These are phyloP conservation scores for Geranium brycei DNA, from an alignment of 345 rosid genomes.

Conservation along the genomic window DNA sequence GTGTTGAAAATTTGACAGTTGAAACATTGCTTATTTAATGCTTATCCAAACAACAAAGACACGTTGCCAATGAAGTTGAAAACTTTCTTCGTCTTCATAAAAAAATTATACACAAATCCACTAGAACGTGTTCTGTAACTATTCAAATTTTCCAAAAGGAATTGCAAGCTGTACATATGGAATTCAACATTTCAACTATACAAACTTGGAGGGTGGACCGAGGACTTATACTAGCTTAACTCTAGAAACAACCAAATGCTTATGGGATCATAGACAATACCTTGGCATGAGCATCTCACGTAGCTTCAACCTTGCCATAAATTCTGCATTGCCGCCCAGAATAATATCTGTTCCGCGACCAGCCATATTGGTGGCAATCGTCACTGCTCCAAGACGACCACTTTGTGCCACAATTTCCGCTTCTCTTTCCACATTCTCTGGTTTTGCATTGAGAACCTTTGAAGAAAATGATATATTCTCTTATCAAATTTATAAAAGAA, in stretches of 20 bases:
- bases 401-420: conserved; percentile 99
- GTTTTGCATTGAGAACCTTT: conserved; percentile 96
- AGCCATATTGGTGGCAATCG: conserved; percentile 98
- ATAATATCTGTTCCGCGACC: conserved; percentile 99
- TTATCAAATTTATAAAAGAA: neutral
- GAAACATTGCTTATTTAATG: neutral
- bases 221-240: neutral
- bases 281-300: conserved; percentile 98
- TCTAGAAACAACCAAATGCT: conserved; percentile 4
- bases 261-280: conserved; percentile 23
- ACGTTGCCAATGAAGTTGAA: too few relatives aligned
- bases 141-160: neutral
- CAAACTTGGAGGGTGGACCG: neutral
- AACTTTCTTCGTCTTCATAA: too few relatives aligned
- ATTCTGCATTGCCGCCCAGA: conserved; percentile 95
- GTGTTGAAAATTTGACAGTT: neutral
- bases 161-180: neutral
- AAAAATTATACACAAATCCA: too few relatives aligned
- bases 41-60: too few relatives aligned
- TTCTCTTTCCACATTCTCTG: conserved; percentile 99
- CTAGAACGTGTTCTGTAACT: too few relatives aligned
- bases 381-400: conserved; percentile 93
- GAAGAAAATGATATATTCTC: conserved; percentile 7
- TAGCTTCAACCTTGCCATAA: conserved; percentile 94
- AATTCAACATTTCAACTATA: conserved; percentile 3